A percentile compares a stretch with the other conserved stretches of the same genome.
Conservation (phyloP, 2,329 filamentous ascomycete species). For the Cladosporium austrohemisphaericum region DNA sequence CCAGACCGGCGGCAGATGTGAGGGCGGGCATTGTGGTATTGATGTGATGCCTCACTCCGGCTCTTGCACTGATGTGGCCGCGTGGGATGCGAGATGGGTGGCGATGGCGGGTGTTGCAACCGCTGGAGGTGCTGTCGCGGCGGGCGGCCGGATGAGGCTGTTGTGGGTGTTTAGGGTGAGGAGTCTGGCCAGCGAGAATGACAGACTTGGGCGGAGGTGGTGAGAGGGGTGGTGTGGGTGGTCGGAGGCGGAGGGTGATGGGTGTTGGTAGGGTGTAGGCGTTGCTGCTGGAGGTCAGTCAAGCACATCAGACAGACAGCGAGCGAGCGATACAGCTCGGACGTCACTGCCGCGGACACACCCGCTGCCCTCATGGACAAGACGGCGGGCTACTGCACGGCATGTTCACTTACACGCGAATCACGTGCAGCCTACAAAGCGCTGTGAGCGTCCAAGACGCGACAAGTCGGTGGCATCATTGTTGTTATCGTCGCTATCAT, state of each 20-base stretch:
- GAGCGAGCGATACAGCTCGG: no score
- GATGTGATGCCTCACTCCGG: constrained; percentile 1
- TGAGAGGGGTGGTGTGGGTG: constrained; percentile 7
- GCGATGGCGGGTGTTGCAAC: constrained; percentile 16
- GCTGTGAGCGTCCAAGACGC: no score
- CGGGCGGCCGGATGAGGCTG: constrained; percentile 12
- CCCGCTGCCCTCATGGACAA: background rate
- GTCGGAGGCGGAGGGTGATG: constrained; percentile 1
- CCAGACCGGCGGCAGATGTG: constrained; percentile 87
- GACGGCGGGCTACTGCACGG: background rate
- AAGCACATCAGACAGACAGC: no score
- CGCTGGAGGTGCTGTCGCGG: constrained; percentile 12
- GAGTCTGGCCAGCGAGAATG: background rate
- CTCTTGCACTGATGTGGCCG: background rate
- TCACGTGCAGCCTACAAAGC: background rate
- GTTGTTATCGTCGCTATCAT: no score
- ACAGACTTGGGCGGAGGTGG: constrained; percentile 5
- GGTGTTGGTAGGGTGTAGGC: background rate
- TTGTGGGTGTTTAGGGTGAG: constrained; percentile 4
- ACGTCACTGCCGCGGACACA: background rate
- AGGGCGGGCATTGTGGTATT: constrained; percentile 72
- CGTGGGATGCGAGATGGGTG: constrained; percentile 11
- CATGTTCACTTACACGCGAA: background rate
- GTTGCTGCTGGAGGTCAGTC: constrained; percentile 9
- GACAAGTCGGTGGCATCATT: no score